These are phyloP conservation scores for Fusarium temperatum DNA, from an alignment of 2,329 filamentous ascomycete genomes.

Conservation along the genomic window DNA sequence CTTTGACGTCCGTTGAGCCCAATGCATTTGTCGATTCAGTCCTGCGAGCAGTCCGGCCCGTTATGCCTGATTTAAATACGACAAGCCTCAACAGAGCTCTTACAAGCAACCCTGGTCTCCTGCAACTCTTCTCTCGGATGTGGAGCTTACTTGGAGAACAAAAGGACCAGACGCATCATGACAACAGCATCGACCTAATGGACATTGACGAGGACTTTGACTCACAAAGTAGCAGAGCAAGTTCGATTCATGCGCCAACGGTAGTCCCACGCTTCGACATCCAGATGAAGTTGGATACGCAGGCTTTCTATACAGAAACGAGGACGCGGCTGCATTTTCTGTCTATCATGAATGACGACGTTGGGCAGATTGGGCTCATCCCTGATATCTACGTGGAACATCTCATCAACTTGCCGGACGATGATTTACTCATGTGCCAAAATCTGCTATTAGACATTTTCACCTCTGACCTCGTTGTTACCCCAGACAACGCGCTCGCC, in stretches of 20 bases:
- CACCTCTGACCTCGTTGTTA: constrained; percentile 61
- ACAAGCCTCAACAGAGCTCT: constrained; percentile 51
- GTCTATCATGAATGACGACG: constrained; percentile 53
- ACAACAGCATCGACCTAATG: constrained; percentile 63
- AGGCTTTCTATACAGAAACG: constrained; percentile 60
- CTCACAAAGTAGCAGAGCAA: constrained; percentile 63
- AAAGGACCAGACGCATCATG: constrained; percentile 37
- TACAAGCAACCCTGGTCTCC: constrained; percentile 51
- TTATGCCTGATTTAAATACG: constrained; percentile 56
- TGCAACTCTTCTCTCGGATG: constrained; percentile 55
- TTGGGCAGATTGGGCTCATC: constrained; percentile 58
- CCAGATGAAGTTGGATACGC: constrained; percentile 52
- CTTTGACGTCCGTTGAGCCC: constrained; percentile 57
- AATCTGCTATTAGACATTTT: constrained; percentile 62
- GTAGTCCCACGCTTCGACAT: constrained; percentile 59
- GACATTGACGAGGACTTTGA: constrained; percentile 74
- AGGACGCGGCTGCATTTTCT: constrained; percentile 57
- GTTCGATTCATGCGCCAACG: constrained; percentile 47
- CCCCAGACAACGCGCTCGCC: constrained; percentile 55
- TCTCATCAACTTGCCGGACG: constrained; percentile 59
- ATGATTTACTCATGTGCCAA: constrained; percentile 63
- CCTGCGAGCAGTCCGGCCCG: constrained; percentile 55
- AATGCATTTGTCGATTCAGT: constrained; percentile 56
- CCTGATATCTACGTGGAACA: constrained; percentile 61
- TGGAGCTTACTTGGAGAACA: constrained; percentile 41